Evolutionary conservation across 768 basidiomycete species (phyloP).

Genomic region (Coprinopsis strossmayeri): DNA sequence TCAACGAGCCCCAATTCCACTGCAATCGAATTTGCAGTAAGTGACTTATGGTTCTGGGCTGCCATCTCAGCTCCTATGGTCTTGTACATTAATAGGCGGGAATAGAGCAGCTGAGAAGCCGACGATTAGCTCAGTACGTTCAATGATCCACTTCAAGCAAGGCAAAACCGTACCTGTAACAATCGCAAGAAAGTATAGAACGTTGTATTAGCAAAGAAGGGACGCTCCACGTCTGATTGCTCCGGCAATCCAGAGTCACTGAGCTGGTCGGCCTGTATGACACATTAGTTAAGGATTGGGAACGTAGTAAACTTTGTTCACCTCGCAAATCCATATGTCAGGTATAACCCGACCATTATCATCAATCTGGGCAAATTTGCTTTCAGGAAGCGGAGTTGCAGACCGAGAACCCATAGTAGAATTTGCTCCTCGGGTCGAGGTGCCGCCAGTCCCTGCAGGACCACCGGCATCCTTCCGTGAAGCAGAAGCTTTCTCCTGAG

Average conservation of each 20-base stretch:
- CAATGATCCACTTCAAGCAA: constrained; percentile 10
- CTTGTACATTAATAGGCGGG: constrained; percentile 81
- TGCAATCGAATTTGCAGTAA: constrained; percentile 75
- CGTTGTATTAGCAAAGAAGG: constrained; percentile 89
- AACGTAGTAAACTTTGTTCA: constrained; percentile 11
- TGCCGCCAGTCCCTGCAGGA: constrained; percentile 2
- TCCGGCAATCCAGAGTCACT: not conserved
- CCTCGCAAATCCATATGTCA: constrained; percentile 60
- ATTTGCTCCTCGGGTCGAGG: constrained; percentile 16
- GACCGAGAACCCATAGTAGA: constrained; percentile 37
- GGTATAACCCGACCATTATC: constrained; percentile 25
- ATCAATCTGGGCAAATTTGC: constrained; percentile 19
- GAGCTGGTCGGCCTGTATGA: not conserved
- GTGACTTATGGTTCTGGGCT: constrained; percentile 54
- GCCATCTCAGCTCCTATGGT: constrained; percentile 69
- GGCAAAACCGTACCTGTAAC: constrained; percentile 57
- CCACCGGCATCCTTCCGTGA: constrained; percentile 18
- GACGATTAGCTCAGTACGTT: constrained; percentile 1
- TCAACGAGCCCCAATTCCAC: constrained; percentile 83
- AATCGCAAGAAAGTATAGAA: constrained; percentile 88
- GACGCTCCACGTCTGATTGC: constrained; percentile 31
- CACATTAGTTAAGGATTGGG: not conserved
- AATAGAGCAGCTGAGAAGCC: constrained; percentile 70
- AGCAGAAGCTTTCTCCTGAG: constrained; percentile 46
- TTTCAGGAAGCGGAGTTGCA: constrained; percentile 29